These are phyloP conservation scores for Simplicillium aogashimaense DNA, from an alignment of 2,329 filamentous ascomycete species.

Conservation along the genomic window DNA sequence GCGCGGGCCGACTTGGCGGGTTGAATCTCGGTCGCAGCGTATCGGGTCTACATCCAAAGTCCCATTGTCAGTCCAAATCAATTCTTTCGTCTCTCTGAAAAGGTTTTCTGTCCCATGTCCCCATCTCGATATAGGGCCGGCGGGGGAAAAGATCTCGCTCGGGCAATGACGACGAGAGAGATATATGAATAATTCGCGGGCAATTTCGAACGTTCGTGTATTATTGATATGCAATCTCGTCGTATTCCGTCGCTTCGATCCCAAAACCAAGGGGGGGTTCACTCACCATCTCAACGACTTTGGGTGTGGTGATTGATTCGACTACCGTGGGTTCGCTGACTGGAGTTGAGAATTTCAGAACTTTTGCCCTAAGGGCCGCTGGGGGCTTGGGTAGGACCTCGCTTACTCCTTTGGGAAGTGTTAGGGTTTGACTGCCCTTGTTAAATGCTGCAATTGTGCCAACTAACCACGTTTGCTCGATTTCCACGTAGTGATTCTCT, in stretches of 20 bases:
- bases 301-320: slow-evolving; percentile 43
- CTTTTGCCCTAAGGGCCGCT: slow-evolving; percentile 29
- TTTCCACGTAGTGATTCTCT: background rate
- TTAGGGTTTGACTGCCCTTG: slow-evolving; percentile 32
- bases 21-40: slow-evolving; percentile 84
- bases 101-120: background rate
- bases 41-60: slow-evolving; percentile 62
- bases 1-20: slow-evolving; percentile 91
- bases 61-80: slow-evolving; percentile 15
- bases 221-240: background rate
- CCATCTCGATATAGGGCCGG: background rate
- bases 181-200: too few relatives aligned
- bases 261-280: too few relatives aligned
- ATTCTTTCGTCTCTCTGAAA: slow-evolving; percentile 2
- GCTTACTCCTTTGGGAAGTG: slow-evolving; percentile 30
- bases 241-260: background rate
- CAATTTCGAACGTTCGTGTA: slow-evolving; percentile 1
- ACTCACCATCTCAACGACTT: slow-evolving; percentile 49
- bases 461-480: too few relatives aligned
- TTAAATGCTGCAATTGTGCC: slow-evolving; percentile 1
- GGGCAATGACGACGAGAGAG: too few relatives aligned
- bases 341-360: slow-evolving; percentile 38
- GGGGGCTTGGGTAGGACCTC: slow-evolving; percentile 26
- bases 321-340: slow-evolving; percentile 37
- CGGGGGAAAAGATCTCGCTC: too few relatives aligned